Evolutionary conservation across 164 flowering plant species (phyloP), one percentile per base, ranked within the genome.

Genomic region (Berberis vulgaris): DNA sequence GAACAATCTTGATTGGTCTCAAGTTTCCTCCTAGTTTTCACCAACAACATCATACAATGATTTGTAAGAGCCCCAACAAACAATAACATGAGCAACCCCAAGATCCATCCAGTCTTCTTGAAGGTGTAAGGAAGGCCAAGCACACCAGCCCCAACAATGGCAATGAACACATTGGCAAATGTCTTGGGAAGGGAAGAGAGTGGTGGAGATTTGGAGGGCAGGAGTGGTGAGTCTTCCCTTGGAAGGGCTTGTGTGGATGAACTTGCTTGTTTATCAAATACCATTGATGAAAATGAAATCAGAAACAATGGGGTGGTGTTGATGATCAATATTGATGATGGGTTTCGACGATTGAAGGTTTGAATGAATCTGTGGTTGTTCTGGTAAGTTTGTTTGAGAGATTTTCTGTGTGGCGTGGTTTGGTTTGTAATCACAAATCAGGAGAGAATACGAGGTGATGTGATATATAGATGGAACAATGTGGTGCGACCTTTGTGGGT

Each of bases 101-200:
- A 59, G 57, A 81, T 43, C 91, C 93, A 88, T 0, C 95, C 97
- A 2, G 88, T 83, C 52, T 74, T 74, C 85, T 74, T 83, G 78
- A 88, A 88, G 62, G 87, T 78, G 71, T 88, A 86, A 5, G 97
- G 95, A 1, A 88, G 81, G 65, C 97, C 93, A 5, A 88, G 83
- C 3, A 89, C 96, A 6, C 98, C 96, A 2, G 98, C 85, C 0
- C 97, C 97, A 44, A 91, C 96, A 40, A 91, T 75, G 54, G 97
- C 82, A 49, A 88, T 88, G 82, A 91, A 86, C 40, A 91, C 77
- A 65, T 91, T 91, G 65, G 95, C 97, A 70, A 87, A 85, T 49
- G 97, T 86, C 69, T 87, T 90, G 65, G 78, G 67, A n/a, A 65
- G 71, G 2, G 91, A 84, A 0, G 93, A 87, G n/a, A 79, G 79